Base-by-base conservation (phyloP, 106 monocot genomes). In the Hemerocallis citrina region DNA sequence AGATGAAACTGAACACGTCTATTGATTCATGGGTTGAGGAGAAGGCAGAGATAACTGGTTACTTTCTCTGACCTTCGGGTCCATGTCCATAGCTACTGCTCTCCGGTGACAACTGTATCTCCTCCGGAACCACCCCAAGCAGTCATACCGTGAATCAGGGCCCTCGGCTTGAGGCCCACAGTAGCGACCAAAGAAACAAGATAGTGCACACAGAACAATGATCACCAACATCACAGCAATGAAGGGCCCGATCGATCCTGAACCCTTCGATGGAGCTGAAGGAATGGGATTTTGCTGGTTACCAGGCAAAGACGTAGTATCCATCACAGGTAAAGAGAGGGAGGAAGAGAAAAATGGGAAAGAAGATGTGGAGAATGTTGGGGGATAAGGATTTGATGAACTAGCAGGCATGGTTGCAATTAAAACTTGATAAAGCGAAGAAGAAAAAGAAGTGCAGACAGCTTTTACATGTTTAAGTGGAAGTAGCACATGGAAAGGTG, bases 171-270 rank as follows among this genome's bases (percentile, higher is more conserved):
- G 14, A 9, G 34, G 36, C 4, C 35, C 35, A 36, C 34, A 57
- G 10, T 9, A 57, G 5, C 57, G 35, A 21, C 35, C 36, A 29
- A 54, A 30, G 29, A 54, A 31, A 54, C 54, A 54, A 1, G 54
- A 32, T 1, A 54, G 54, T 4, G 31, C 54, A 20, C 62, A 54
- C 6, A 81, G 51, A 0, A 81, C 64, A 29, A 72, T 10, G 2
- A 81, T 60, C 38, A 68, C 72, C 16, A 63, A 59, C 30, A 81
- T 64, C 31, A 72, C 76, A 2, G 58, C 76, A 5, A 76, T 68
- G 34, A 72, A 72, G 3, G 64, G 67, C 16, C 72, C 76, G 14
- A 76, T 64, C 7, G 76, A 71, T 1, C 61, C 61, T 1, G 66
- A 61, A 9, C 57, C 21, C 2, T 54, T 28, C 9, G 1, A 35